Evolutionary conservation across 495 filamentous ascomycete species (phyloP), one percentile per base, ranked within the genome.

Genomic region (Annulohypoxylon stygium): DNA sequence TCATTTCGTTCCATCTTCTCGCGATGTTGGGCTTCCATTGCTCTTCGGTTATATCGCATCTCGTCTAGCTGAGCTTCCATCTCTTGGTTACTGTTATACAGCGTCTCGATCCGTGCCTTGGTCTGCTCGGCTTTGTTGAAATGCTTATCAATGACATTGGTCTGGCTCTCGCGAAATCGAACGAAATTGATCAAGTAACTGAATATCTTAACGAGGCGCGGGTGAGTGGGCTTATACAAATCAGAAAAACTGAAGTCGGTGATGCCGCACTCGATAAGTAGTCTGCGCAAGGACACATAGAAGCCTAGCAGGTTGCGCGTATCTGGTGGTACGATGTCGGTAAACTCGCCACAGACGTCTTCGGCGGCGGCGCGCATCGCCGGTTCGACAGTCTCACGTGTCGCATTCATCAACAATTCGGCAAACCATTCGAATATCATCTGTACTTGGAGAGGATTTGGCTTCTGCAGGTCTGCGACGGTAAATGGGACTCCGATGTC

Each of bases 141-240:
- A 80, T 98, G 93, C 78, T 95, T 91, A 73, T 96, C 93, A 54
- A 98, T 97, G 2, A 93, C 88, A 12, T 84, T 81, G 6, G 92
- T 93, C 81, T 97, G 94, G 63, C 90, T 93, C 82, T 97, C 95
- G 69, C 97, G 92, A 82, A 98, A 99, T 55, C 96, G 89, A 58
- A 97, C 94, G 81, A 99, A 99, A 82, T 99, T 99, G 82, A 99
- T 98, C 60, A 98, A 86, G 78, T 97, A 98, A 30, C 92, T 95
- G 76, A 98, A 94, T 67, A 98, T 94, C 81, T 93, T 94, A 67
- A 93, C 90, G 4, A 99, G 87, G 60, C 96, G 91, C 61, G 90
- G 90, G 76, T 93, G 92, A 11, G 93, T 97, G 25, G 96, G 96
- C 81, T 91, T 93, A 70, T 93, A 92, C 5, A 99, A 80, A 77